phyloP scores from a whole-genome alignment of 140 eudicot species.

The Ambrosia hybrid region DNA sequence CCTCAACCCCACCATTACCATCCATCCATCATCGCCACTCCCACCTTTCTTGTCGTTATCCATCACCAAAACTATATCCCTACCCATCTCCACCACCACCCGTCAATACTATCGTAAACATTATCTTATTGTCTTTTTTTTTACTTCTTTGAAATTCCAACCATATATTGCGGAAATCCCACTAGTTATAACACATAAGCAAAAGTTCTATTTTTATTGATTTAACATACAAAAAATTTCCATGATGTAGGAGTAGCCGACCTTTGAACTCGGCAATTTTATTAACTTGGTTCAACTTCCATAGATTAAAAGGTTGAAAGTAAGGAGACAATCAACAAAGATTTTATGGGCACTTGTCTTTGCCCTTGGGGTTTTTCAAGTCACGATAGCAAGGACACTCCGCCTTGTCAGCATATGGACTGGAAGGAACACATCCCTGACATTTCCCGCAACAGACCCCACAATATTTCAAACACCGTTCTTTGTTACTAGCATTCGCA shows the following conservation, averaged over 20 bases:
- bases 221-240: not conserved
- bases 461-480: conserved; percentile 28
- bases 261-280: not conserved
- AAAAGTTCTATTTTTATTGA: not conserved
- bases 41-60: no score
- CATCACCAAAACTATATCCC: no score
- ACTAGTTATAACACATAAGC: no score
- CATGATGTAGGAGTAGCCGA: not conserved
- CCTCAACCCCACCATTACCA: no score
- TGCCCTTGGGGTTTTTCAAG: conserved; percentile 56
- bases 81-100: no score
- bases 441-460: conserved; percentile 38
- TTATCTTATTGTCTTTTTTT: no score
- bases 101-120: no score
- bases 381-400: conserved; percentile 69
- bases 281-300: not conserved
- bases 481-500: conserved; percentile 26
- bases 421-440: conserved; percentile 56
- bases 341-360: conserved; percentile 53
- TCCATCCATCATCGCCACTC: no score
- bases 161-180: no score
- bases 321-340: not conserved
- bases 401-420: conserved; percentile 54
- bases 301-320: no score
- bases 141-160: no score